A percentile compares a stretch with the other conserved stretches of the same genome.
Evolutionary conservation across 495 filamentous ascomycete genomes (phyloP).

Genomic region (Podospora comata): DNA sequence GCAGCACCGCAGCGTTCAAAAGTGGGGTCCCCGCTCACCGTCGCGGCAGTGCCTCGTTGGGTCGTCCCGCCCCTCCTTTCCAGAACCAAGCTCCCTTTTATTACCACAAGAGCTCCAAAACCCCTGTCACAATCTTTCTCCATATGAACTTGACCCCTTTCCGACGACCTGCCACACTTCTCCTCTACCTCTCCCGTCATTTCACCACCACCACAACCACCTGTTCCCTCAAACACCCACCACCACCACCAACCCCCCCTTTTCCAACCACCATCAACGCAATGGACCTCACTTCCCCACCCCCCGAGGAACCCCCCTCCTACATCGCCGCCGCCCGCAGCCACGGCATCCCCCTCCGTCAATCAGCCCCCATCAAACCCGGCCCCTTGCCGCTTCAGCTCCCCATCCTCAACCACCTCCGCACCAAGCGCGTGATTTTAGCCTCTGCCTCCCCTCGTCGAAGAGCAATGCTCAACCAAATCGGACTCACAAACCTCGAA

Average conservation of each 20-base stretch:
- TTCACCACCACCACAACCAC: slow-evolving; percentile 2
- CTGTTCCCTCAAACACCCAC: background rate
- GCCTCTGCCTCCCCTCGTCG: slow-evolving; percentile 85
- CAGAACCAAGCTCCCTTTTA: background rate
- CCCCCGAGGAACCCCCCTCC: slow-evolving; percentile 37
- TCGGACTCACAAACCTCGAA: slow-evolving; percentile 62
- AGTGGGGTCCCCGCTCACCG: background rate
- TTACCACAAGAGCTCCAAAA: background rate
- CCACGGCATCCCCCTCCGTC: slow-evolving; percentile 36
- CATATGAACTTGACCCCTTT: background rate
- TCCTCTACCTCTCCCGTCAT: background rate
- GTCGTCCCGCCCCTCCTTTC: background rate
- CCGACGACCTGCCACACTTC: background rate
- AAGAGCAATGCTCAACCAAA: slow-evolving; percentile 67
- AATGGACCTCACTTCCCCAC: slow-evolving; percentile 32
- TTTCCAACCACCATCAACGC: background rate
- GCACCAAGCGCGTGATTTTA: slow-evolving; percentile 73
- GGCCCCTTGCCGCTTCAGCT: slow-evolving; percentile 65
- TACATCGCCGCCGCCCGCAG: slow-evolving; percentile 44
- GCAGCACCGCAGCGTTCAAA: background rate
- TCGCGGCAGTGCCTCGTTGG: background rate
- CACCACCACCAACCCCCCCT: background rate
- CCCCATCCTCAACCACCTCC: slow-evolving; percentile 69
- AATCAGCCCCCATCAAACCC: slow-evolving; percentile 30
- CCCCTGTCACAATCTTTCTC: background rate